Evolutionary conservation across 75 land plant genomes (phyloP), one percentile per base, ranked within the genome.

Genomic region (Adiantum capillusveneris): DNA sequence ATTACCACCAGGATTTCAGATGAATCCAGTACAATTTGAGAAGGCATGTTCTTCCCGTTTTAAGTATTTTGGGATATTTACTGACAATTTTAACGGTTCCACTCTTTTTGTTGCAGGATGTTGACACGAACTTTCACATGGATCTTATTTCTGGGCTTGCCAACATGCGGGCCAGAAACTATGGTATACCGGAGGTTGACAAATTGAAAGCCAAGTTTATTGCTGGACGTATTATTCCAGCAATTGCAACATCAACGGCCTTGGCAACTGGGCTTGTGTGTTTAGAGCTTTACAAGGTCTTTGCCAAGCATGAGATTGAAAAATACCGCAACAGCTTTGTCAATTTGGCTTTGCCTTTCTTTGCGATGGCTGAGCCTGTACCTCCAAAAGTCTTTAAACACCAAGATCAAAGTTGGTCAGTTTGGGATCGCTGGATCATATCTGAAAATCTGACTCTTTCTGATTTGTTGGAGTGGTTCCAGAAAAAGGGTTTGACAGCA

Each of bases 181-280:
- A 87, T 60, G 60, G 84, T 63, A 84, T 90, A 25, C 85, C 93
- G 22, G 96, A 90, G 67, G 88, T 90, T 13, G 93, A 90, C 69
- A 90, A 87, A 70, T 75, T 90, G 50, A 87, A 87, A 52, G 96
- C 96, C 18, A 90, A 87, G 60, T 84, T 90, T 63, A 90, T 90
- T 60, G 93, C 88, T 1, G 96, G 93, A 1, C 79, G 84, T 26
- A 87, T 90, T 29, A 90, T 90, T 29, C 93, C 93, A 14, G 96
- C 93, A 39, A 87, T 90, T 41, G 96, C 96, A 11, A 90, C 93
- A 20, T 76, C 93, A 24, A 90, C 96, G 1, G 96, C 96, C 2
- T 62, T 90, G 88, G 93, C 96, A 0, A 87, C 96, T 17, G 96
- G 96, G 17, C 72, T 90, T 42, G 92, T 90, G 19, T 90, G 96